A percentile compares a stretch with the other conserved stretches of the same genome.
Evolutionary conservation across 176 grass and related monocot species (phyloP).

Genomic region (Rhynchospora tenuis): DNA sequence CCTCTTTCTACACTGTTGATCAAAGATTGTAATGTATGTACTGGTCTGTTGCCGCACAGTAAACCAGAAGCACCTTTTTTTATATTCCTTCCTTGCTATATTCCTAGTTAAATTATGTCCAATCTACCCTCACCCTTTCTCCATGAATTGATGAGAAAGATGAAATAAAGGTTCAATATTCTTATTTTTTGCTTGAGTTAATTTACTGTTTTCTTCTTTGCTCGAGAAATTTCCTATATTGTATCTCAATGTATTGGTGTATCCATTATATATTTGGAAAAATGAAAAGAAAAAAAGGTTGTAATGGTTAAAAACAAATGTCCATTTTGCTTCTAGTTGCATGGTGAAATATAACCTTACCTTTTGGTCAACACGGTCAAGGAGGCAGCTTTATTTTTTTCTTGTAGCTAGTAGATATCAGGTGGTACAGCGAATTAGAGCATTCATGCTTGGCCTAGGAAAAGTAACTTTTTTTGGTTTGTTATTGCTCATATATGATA

Average conservation of each 20-base stretch:
- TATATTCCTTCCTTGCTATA: background rate
- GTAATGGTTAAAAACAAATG: background rate
- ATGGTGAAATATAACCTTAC: background rate
- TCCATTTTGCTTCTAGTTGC: background rate
- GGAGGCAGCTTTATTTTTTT: background rate
- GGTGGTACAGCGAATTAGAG: background rate
- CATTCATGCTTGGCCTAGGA: background rate
- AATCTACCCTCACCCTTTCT: background rate
- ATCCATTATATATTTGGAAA: background rate
- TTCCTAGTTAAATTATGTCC: background rate
- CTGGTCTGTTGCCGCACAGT: background rate
- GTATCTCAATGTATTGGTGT: background rate
- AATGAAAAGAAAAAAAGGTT: background rate
- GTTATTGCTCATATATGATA: background rate
- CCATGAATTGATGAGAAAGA: background rate
- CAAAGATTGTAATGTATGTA: background rate
- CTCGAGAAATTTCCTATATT: background rate
- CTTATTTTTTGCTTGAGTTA: background rate
- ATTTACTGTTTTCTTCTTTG: background rate
- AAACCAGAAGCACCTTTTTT: background rate
- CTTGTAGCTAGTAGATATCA: background rate
- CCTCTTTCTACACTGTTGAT: background rate
- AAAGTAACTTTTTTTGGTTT: slow-evolving; percentile 1
- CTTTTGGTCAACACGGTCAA: background rate
- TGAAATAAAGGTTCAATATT: background rate